A percentile compares a stretch with the other conserved stretches of the same genome.
phyloP scores from a whole-genome alignment of 805 yeast species.

The Isabelozyma rhagii region DNA sequence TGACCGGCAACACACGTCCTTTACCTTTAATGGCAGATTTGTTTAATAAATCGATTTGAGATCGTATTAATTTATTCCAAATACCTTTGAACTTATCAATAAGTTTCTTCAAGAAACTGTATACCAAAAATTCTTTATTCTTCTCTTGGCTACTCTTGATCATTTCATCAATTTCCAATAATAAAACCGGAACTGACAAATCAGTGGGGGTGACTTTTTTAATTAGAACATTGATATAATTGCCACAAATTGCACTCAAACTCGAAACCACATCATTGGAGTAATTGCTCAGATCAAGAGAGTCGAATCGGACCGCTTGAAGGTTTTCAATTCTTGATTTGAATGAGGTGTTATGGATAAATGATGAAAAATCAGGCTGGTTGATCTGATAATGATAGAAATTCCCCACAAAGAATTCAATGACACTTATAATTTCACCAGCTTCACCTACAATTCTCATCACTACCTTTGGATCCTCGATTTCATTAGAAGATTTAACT shows the following conservation, averaged over 20 bases:
- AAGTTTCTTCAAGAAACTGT: slow-evolving; percentile 48
- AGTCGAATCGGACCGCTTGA: slow-evolving; percentile 24
- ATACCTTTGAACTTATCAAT: slow-evolving; percentile 47
- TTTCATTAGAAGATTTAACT: slow-evolving; percentile 12
- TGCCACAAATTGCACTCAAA: slow-evolving; percentile 47
- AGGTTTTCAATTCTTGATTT: slow-evolving; percentile 29
- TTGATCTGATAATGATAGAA: slow-evolving; percentile 40
- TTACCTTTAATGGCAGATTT: slow-evolving; percentile 34
- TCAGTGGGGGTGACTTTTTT: slow-evolving; percentile 36
- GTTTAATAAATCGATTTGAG: slow-evolving; percentile 44
- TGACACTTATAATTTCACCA: slow-evolving; percentile 28
- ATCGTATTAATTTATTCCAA: slow-evolving; percentile 60
- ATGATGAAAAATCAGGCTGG: slow-evolving; percentile 26
- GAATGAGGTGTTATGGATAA: slow-evolving; percentile 23
- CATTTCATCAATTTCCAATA: slow-evolving; percentile 26
- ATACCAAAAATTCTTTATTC: slow-evolving; percentile 60
- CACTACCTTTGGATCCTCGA: slow-evolving; percentile 31
- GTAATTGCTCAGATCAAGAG: slow-evolving; percentile 38
- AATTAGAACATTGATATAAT: slow-evolving; percentile 30
- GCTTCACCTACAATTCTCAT: slow-evolving; percentile 35
- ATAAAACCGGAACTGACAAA: slow-evolving; percentile 29
- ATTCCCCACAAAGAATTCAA: slow-evolving; percentile 38
- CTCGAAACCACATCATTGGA: slow-evolving; percentile 46
- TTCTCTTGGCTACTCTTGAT: slow-evolving; percentile 41
- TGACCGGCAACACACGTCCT: slow-evolving; percentile 31